A percentile compares a stretch with the other conserved stretches of the same genome.
Evolutionary conservation across 169 alveolate species (phyloP).

Genomic region (Plasmodium falciparum): DNA sequence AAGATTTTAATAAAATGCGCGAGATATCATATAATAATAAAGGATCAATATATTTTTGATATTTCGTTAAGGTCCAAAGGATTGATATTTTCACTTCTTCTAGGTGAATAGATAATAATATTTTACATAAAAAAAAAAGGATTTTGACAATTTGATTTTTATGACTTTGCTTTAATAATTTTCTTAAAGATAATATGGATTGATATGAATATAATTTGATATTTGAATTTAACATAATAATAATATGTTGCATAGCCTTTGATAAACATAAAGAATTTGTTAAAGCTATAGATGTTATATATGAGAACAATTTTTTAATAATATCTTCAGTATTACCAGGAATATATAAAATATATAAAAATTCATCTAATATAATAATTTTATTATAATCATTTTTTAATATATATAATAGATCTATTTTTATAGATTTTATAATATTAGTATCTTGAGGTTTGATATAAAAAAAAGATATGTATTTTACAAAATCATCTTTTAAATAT

Average conservation of each 20-base stretch:
- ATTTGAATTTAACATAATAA: constrained; percentile 14
- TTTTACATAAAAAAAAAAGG: constrained; percentile 12
- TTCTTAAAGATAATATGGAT: constrained; percentile 38
- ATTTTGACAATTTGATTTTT: neutral
- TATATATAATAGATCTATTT: constrained; percentile 21
- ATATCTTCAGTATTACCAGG: constrained; percentile 18
- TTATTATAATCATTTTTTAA: constrained; percentile 10
- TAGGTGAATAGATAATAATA: constrained; percentile 17
- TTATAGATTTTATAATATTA: constrained; percentile 11
- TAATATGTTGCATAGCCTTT: constrained; percentile 22
- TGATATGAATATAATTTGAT: constrained; percentile 30
- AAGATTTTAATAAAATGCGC: constrained; percentile 26
- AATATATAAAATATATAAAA: constrained; percentile 17
- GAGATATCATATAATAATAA: constrained; percentile 20
- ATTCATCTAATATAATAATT: constrained; percentile 24
- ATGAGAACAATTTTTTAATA: constrained; percentile 20
- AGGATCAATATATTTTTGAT: constrained; percentile 37
- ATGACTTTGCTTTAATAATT: constrained; percentile 31
- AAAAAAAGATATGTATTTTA: constrained; percentile 24
- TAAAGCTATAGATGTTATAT: constrained; percentile 33
- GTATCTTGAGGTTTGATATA: constrained; percentile 20
- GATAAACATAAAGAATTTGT: constrained; percentile 20
- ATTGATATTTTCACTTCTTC: constrained; percentile 30
- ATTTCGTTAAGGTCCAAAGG: constrained; percentile 42
- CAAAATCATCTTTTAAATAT: constrained; percentile 14